These are phyloP conservation scores for Neurospora sp. DNA, from an alignment of 495 filamentous ascomycete species.

Conservation along the genomic window DNA sequence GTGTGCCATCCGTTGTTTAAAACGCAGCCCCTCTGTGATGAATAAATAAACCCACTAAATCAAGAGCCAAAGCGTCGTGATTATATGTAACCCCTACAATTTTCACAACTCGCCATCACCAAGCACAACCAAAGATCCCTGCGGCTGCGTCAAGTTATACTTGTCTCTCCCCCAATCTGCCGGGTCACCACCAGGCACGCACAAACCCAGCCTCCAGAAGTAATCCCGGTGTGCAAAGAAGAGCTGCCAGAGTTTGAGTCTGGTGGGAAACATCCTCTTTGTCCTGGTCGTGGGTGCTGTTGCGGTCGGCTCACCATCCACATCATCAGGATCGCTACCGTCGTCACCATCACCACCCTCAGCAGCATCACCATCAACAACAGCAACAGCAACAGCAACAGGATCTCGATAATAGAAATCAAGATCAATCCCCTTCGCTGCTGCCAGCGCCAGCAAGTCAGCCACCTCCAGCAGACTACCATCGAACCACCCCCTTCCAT, in stretches of 20 bases:
- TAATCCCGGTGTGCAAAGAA: conserved; percentile 94
- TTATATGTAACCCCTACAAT: neutral
- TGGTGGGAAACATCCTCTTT: conserved; percentile 40
- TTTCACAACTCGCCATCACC: neutral
- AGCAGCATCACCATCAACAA: neutral
- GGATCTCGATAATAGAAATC: neutral
- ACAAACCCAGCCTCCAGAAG: conserved; percentile 86
- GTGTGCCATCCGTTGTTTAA: neutral
- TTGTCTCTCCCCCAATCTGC: conserved; percentile 49
- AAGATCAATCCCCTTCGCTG: conserved; percentile 11
- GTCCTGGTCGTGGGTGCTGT: neutral
- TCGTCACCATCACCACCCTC: neutral
- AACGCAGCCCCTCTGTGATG: neutral
- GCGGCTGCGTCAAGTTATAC: conserved; percentile 18
- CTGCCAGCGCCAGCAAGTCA: conserved; percentile 5
- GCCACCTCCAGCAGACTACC: neutral
- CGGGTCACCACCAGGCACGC: conserved; percentile 75
- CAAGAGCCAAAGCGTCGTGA: neutral
- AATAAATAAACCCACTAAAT: neutral
- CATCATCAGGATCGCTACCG: neutral
- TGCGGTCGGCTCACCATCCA: neutral
- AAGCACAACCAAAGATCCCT: neutral
- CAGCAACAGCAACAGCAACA: neutral
- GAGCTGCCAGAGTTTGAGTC: conserved; percentile 76
- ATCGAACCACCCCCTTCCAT: conserved; percentile 8